Conservation (phyloP, 148 eudicot genomes). For the Drosera capensis region DNA sequence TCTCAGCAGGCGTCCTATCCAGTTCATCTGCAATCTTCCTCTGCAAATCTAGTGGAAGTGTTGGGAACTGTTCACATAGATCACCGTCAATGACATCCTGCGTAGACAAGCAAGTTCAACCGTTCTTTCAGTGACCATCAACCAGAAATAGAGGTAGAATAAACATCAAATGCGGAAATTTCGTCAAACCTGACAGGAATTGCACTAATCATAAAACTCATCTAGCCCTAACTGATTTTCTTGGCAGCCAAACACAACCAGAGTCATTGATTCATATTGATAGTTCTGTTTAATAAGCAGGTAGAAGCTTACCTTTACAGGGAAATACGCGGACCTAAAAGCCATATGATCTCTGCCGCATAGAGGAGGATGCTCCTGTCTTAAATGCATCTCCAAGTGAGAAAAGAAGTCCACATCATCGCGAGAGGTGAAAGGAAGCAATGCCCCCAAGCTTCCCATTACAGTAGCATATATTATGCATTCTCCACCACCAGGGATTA, state of each 20-base stretch:
- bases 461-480: constrained; percentile 87
- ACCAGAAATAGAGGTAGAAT: background rate
- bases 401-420: constrained; percentile 98
- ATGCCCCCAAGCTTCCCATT: constrained; percentile 97
- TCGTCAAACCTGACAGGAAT: too few species aligned
- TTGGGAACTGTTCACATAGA: constrained; percentile 86
- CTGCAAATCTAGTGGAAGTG: constrained; percentile 92
- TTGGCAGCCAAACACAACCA: too few species aligned
- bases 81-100: constrained; percentile 99
- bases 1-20: constrained; percentile 91
- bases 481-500: constrained; percentile 89
- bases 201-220: too few species aligned
- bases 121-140: background rate
- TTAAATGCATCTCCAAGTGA: constrained; percentile 97
- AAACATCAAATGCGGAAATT: too few species aligned
- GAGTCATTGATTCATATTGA: background rate
- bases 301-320: constrained; percentile 60
- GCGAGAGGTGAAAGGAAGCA: constrained; percentile 84
- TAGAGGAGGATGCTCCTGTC: constrained; percentile 95
- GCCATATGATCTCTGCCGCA: constrained; percentile 99
- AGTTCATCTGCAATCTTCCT: constrained; percentile 91
- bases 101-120: constrained; percentile 13
- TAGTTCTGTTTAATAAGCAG: background rate
- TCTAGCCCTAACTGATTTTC: too few species aligned
- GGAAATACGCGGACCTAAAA: constrained; percentile 88